Base-by-base conservation (phyloP, 2,329 filamentous ascomycete genomes). In the Colletotrichum navitas region DNA sequence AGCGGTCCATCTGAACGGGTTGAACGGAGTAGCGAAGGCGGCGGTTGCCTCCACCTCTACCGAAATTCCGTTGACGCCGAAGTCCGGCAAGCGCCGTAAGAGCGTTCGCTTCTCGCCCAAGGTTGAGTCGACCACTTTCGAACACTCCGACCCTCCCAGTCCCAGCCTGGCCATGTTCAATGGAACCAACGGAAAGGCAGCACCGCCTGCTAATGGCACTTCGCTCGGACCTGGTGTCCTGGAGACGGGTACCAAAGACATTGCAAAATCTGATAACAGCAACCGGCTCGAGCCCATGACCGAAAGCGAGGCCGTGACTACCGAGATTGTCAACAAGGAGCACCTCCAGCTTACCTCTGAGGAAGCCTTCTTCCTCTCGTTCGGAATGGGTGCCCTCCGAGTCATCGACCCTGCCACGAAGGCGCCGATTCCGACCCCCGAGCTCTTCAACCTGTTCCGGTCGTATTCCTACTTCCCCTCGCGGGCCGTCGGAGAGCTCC, bases 311-410 rank as follows among this genome's bases (percentile, higher is more conserved):
- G 16, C 62, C 14, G 41, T 49, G 32, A 16, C 58, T 10, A 24
- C 34, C 12, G 75, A 79, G n/a, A 76, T 88, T 3, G 76, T 80
- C 62, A 85, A 89, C 74, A 87, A 83, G 82, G 96, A 99, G 77
- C 94, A 98, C 78, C 90, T 98, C n/a, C 96, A 98, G 79, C 86
- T 99, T 11, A 94, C 92, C 3, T 88, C 92, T 0, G 94, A 98
- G 80, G 96, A 99, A 81, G 92, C 94, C 0, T 97, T 98, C 81
- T 99, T 97, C 80, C 87, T 99, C 12, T 86, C 86, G 5, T 98
- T 97, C 78, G 92, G 88, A 0, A 85, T 99, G 1, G 95, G 95
- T 0, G 88, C 88, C 5, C 86, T 99, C 11, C 82, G 86, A 3
- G 85, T 98, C 16, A 83, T 82, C 1, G 86, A 91, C 70, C 82